phyloP scores from a whole-genome alignment of 2,329 filamentous ascomycete species.

The Neonectria neomacrospora region DNA sequence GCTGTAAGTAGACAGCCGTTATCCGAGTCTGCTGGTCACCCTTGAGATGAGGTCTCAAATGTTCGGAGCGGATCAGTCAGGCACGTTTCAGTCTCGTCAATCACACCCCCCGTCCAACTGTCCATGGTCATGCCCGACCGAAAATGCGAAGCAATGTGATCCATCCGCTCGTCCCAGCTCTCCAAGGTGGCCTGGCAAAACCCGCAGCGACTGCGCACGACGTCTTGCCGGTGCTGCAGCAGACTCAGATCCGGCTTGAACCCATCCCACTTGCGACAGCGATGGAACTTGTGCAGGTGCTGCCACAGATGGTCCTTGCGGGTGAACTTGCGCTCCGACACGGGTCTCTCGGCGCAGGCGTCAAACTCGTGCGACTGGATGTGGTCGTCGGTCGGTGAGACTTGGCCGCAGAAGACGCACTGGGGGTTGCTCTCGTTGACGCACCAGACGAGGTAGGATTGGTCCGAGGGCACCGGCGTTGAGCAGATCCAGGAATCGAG shows the following conservation, averaged over 20 bases:
- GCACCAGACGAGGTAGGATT: conserved; percentile 60
- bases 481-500: conserved; percentile 62
- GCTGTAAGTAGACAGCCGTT: too few relatives aligned
- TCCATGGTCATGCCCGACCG: conserved; percentile 46
- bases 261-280: conserved; percentile 57
- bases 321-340: conserved; percentile 55
- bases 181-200: conserved; percentile 43
- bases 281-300: conserved; percentile 56
- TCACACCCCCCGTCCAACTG: conserved; percentile 40
- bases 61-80: too few relatives aligned
- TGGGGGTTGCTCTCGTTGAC: conserved; percentile 56
- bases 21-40: too few relatives aligned
- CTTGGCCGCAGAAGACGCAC: conserved; percentile 54
- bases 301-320: conserved; percentile 57
- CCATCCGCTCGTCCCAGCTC: conserved; percentile 45
- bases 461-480: conserved; percentile 47
- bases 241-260: conserved; percentile 58
- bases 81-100: conserved; percentile 25
- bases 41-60: too few relatives aligned
- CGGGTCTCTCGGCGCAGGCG: conserved; percentile 60
- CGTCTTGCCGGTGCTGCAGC: conserved; percentile 47
- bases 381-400: conserved; percentile 49
- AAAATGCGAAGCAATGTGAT: conserved; percentile 47
- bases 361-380: conserved; percentile 55
- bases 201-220: conserved; percentile 44